phyloP scores from a whole-genome alignment of 768 basidiomycete genomes.

The Russula foetens region DNA sequence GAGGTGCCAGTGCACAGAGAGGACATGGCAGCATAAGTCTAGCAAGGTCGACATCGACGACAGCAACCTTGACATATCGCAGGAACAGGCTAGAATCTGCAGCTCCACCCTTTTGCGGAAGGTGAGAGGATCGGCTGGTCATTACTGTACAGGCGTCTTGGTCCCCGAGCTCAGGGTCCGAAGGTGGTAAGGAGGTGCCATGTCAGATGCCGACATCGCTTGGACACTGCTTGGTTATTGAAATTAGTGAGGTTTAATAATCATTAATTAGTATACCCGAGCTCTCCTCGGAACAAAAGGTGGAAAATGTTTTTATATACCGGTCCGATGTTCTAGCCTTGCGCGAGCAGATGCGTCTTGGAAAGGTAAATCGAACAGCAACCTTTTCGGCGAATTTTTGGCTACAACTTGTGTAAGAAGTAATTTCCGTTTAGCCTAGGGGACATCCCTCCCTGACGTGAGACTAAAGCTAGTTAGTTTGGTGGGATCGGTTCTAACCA shows the following conservation, averaged over 20 bases:
- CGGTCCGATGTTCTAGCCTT: no score
- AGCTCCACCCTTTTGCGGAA: not conserved
- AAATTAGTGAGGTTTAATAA: no score
- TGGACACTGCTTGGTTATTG: no score
- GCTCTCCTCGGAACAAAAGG: no score
- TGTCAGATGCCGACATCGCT: no score
- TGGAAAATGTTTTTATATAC: no score
- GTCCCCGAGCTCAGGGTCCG: no score
- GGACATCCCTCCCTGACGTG: not conserved
- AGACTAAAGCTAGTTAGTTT: not conserved
- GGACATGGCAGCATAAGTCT: conserved; percentile 59
- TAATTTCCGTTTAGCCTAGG: not conserved
- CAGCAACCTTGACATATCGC: conserved; percentile 45
- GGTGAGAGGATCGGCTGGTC: not conserved
- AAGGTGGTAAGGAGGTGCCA: no score
- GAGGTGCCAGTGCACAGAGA: conserved; percentile 28
- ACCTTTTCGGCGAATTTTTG: not conserved
- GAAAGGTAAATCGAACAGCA: not conserved
- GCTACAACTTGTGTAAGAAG: not conserved
- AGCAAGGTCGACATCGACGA: conserved; percentile 66
- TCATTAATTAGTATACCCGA: no score
- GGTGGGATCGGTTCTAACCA: not conserved
- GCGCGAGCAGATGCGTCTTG: not conserved
- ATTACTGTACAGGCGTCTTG: not conserved
- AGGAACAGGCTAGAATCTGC: not conserved